phyloP scores from a whole-genome alignment of 495 filamentous ascomycete species.

The Neurospora sp. region DNA sequence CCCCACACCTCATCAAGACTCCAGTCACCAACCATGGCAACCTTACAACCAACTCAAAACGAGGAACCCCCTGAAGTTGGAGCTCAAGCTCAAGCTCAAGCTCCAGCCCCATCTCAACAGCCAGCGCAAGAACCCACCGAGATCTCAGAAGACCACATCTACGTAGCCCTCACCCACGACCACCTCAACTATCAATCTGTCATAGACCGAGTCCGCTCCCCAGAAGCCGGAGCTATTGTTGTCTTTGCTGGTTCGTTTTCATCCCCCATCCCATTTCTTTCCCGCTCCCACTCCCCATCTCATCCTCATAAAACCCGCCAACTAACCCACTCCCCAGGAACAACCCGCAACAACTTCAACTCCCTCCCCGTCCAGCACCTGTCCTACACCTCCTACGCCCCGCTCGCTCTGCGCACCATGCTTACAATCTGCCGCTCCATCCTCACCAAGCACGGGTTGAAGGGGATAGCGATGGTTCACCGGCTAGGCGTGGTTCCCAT shows the following conservation, averaged over 20 bases:
- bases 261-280: neutral
- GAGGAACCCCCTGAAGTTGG: neutral
- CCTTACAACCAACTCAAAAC: neutral
- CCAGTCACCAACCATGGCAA: neutral
- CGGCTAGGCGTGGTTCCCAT: conserved; percentile 80
- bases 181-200: conserved; percentile 48
- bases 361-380: conserved; percentile 65
- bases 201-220: conserved; percentile 61
- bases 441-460: conserved; percentile 48
- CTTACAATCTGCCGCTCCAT: conserved; percentile 53
- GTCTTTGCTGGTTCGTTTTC: conserved; percentile 60
- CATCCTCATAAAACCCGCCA: conserved; percentile 1
- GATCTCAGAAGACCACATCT: conserved; percentile 21
- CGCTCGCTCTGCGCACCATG: conserved; percentile 68
- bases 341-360: conserved; percentile 77
- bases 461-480: conserved; percentile 70
- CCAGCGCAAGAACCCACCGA: conserved; percentile 5
- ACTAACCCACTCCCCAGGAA: conserved; percentile 40
- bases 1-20: neutral
- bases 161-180: conserved; percentile 54
- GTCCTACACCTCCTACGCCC: conserved; percentile 71
- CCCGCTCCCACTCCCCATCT: neutral
- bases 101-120: neutral
- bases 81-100: neutral
- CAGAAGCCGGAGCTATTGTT: conserved; percentile 78